Percentiles rank a stretch among this genome's conserved stretches.
Evolutionary conservation across 768 basidiomycete species (phyloP).

Genomic region (Calocybe indica): DNA sequence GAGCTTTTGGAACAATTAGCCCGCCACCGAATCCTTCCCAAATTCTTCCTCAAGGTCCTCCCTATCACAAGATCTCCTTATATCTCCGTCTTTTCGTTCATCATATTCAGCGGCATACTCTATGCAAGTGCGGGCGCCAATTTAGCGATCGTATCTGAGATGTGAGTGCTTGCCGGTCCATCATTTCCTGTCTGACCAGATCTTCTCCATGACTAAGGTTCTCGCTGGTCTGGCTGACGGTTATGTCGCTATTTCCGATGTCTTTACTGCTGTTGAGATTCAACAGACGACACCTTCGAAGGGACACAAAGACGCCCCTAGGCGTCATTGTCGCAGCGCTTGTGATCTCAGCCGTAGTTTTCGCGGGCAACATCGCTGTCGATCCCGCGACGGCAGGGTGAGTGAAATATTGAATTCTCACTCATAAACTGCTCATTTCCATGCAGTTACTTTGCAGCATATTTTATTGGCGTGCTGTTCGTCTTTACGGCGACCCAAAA

Average conservation of each 20-base stretch:
- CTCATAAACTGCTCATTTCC: neutral
- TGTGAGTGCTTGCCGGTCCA: conserved; percentile 27
- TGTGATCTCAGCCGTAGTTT: conserved; percentile 33
- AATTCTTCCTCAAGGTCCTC: conserved; percentile 38
- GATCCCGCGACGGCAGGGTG: conserved; percentile 53
- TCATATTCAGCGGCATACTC: conserved; percentile 40
- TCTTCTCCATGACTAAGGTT: conserved; percentile 34
- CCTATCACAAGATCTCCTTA: conserved; percentile 48
- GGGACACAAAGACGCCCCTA: conserved; percentile 34
- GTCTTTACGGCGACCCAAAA: conserved; percentile 47
- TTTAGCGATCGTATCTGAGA: conserved; percentile 49
- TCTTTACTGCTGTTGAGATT: conserved; percentile 57
- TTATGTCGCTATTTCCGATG: conserved; percentile 61
- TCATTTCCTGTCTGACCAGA: neutral
- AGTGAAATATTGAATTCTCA: conserved; percentile 10
- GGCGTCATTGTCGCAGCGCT: conserved; percentile 35
- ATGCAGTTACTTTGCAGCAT: conserved; percentile 55
- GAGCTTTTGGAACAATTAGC: conserved; percentile 55
- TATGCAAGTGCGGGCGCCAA: conserved; percentile 55
- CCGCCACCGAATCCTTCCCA: conserved; percentile 56
- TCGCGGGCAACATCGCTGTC: conserved; percentile 56
- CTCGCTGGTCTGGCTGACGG: conserved; percentile 59
- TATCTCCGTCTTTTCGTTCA: conserved; percentile 45
- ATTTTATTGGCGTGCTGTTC: conserved; percentile 43
- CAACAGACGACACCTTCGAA: conserved; percentile 53